Base-by-base conservation (phyloP, 2,329 filamentous ascomycete genomes). In the Plenodomus biglobosus region DNA sequence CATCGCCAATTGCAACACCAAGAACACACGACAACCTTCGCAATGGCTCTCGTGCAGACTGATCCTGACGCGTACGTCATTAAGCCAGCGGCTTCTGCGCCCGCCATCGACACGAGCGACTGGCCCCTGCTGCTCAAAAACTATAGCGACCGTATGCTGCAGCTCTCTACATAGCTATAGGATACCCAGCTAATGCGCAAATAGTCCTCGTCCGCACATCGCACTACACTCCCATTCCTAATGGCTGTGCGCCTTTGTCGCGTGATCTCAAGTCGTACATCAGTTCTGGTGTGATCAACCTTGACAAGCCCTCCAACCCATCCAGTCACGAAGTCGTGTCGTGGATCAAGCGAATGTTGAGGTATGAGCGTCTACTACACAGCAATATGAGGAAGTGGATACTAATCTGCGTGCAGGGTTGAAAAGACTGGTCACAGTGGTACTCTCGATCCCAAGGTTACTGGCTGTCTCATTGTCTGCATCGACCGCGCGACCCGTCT, bases 391-490 rank as follows among this genome's bases (percentile, higher is more conserved):
- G 37, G 35, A 17, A 16, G 8, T 19, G 5, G 35, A 16, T 22
- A 46, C 60, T 68, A 55, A 70, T 40, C 32, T 8, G 2, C 8
- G 11, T 39, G 7, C 48, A 90, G 89, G 70, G 86, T 88, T 56
- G 92, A 99, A 73, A 96, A 97, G 80, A 99, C 94, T 53, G 94
- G 94, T 62, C 94, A 99, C 83, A 96, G 91, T 64, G 94, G 94
- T 73, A 99, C 94, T 54, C 88, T 99, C 66, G 94, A 99, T 73
- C 92, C 92, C 70, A 97, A 96, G 78, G 94, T 99, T 69, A 99
- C 92, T 40, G 92, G 92, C 65, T 96, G 91, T 76, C 78, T 96
- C 72, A 96, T 95, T 71, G 90, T 95, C 70, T 95, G 90, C 76
- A 89, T 97, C 72, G 94, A 97, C 77, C 91, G 94, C 69, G 94